Percentiles rank a stretch among this genome's conserved stretches.
Conservation (phyloP, 352 stramenopile species). For the Aphanomyces invadans region DNA sequence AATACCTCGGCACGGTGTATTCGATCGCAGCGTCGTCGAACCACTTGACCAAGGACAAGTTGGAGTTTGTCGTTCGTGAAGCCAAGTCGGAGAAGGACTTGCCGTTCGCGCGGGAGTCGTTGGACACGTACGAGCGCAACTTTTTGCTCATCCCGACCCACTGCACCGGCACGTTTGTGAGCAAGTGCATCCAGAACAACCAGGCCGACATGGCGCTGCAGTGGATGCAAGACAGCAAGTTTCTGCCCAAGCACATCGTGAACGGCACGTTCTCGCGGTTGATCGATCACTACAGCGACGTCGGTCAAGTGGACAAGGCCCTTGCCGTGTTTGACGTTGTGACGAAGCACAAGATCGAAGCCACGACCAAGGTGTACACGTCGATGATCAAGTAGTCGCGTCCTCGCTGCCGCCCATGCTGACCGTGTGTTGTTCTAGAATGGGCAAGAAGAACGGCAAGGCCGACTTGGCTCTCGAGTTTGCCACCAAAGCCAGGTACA, state of each 20-base stretch:
- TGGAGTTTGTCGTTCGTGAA: constrained; percentile 74
- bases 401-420: neutral
- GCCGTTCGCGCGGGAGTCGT: constrained; percentile 51
- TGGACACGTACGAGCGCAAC: constrained; percentile 73
- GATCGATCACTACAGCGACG: constrained; percentile 49
- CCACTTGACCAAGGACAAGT: constrained; percentile 75
- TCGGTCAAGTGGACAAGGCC: constrained; percentile 47
- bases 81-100: constrained; percentile 71
- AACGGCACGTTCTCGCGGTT: constrained; percentile 72
- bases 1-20: constrained; percentile 19
- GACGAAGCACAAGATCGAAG: constrained; percentile 34
- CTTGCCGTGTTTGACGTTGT: constrained; percentile 55
- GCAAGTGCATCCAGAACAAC: constrained; percentile 51
- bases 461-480: constrained; percentile 49
- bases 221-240: constrained; percentile 58
- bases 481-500: constrained; percentile 50
- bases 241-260: constrained; percentile 66
- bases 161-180: constrained; percentile 54
- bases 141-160: constrained; percentile 62
- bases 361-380: constrained; percentile 65
- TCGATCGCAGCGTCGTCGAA: constrained; percentile 70
- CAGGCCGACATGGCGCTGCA: constrained; percentile 54
- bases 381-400: constrained; percentile 57
- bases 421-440: neutral
- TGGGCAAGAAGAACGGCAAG: constrained; percentile 42